These are phyloP conservation scores for Neurospora sp. DNA, from an alignment of 495 filamentous ascomycete genomes.

Conservation along the genomic window DNA sequence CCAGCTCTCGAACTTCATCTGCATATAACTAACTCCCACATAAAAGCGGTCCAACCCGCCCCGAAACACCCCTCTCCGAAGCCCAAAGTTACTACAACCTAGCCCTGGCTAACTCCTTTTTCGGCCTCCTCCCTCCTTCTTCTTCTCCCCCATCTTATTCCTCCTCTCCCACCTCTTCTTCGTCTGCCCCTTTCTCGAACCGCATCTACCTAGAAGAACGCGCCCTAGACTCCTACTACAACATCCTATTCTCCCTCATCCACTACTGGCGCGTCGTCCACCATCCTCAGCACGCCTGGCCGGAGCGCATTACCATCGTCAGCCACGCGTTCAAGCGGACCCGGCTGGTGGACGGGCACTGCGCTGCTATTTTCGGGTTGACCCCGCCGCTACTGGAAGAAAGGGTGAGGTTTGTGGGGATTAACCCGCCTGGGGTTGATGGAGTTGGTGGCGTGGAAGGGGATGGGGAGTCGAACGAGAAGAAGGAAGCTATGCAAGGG, in stretches of 20 bases:
- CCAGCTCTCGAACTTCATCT: background rate
- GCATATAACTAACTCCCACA: background rate
- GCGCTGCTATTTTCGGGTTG: conserved; percentile 42
- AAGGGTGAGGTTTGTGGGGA: conserved; percentile 47
- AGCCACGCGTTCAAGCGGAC: conserved; percentile 65
- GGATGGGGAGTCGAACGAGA: conserved; percentile 4
- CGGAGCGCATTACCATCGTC: conserved; percentile 52
- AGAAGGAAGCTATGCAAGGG: conserved; percentile 28
- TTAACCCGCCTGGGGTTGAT: conserved; percentile 53
- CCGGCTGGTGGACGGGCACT: conserved; percentile 60
- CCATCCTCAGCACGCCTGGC: conserved; percentile 31
- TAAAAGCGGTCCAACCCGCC: conserved; percentile 52
- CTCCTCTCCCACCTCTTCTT: no score
- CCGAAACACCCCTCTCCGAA: conserved; percentile 47
- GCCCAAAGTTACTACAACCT: conserved; percentile 54
- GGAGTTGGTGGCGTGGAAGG: background rate
- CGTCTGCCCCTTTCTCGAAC: background rate
- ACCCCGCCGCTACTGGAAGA: no score
- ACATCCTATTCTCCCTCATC: conserved; percentile 60
- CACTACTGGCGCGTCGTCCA: conserved; percentile 38
- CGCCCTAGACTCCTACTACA: conserved; percentile 73
- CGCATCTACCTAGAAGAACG: conserved; percentile 47
- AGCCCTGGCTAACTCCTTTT: conserved; percentile 31
- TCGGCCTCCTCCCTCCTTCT: conserved; percentile 23
- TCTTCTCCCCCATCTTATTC: no score